Conservation (phyloP, 306 rosid species). For the Chamaecrista fasciculata region DNA sequence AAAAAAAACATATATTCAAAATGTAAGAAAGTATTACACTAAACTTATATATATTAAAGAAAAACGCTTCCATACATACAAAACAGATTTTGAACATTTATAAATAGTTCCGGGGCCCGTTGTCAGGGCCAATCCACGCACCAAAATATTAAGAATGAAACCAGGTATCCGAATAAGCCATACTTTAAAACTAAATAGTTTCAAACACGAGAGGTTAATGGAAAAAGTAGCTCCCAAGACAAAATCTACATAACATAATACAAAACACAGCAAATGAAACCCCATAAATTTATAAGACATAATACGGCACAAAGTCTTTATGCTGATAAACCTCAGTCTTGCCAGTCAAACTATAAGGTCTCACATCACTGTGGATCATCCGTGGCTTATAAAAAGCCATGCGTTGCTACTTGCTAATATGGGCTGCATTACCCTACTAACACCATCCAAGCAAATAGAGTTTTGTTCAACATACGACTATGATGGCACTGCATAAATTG, state of each 20-base stretch:
- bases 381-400: constrained; percentile 10
- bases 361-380: constrained; percentile 6
- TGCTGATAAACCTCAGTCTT: neutral
- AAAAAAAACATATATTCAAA: too few relatives aligned
- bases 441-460: neutral
- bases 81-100: too few relatives aligned
- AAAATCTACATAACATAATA: constrained; percentile 12
- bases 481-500: constrained; percentile 48
- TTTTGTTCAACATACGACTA: constrained; percentile 12
- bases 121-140: neutral
- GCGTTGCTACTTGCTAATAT: neutral
- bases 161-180: neutral
- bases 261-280: constrained; percentile 20
- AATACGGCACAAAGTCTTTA: constrained; percentile 4
- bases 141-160: too few relatives aligned
- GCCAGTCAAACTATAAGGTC: constrained; percentile 22
- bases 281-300: constrained; percentile 11
- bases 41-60: too few relatives aligned
- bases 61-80: too few relatives aligned
- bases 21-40: too few relatives aligned
- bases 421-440: neutral
- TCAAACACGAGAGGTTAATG: neutral
- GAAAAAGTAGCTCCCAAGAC: neutral
- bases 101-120: neutral
- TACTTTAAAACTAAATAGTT: neutral